phyloP scores from a whole-genome alignment of 2,329 filamentous ascomycete genomes.

The Cordyceps fumosorosea region DNA sequence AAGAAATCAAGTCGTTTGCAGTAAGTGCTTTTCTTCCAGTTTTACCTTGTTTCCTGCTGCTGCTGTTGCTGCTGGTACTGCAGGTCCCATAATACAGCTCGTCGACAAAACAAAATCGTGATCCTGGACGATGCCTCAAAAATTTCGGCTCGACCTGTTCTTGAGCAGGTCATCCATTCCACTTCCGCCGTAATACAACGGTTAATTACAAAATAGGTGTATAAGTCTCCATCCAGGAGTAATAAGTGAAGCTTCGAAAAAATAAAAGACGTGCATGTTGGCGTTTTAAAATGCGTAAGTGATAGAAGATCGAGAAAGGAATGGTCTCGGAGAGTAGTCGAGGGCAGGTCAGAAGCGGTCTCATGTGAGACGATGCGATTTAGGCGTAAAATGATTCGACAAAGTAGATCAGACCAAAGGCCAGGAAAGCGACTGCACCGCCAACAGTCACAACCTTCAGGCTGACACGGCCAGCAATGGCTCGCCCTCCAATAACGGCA shows the following conservation, averaged over 20 bases:
- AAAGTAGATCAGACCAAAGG: constrained; percentile 89
- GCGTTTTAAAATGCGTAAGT: background rate
- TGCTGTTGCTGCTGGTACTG: background rate
- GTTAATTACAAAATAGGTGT: constrained; percentile 5
- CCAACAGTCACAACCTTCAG: constrained; percentile 93
- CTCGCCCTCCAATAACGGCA: constrained; percentile 85
- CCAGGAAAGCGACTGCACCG: constrained; percentile 80
- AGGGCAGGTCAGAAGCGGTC: background rate
- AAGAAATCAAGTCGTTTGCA: background rate
- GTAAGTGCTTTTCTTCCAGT: background rate
- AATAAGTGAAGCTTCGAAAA: background rate
- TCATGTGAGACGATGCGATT: background rate
- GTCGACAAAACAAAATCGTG: background rate
- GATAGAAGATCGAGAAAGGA: background rate
- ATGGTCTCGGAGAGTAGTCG: background rate
- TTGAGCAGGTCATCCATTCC: background rate
- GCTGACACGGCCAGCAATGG: constrained; percentile 89
- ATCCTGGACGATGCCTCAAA: background rate
- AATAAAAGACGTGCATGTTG: background rate
- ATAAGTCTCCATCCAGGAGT: constrained; percentile 9
- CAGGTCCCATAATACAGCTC: background rate
- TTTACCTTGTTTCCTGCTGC: background rate
- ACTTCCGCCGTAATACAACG: constrained; percentile 1
- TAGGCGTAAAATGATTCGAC: constrained; percentile 65
- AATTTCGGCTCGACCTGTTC: background rate